Base-by-base conservation (phyloP, 495 filamentous ascomycete genomes). In the Thermothielavioides terrestris region DNA sequence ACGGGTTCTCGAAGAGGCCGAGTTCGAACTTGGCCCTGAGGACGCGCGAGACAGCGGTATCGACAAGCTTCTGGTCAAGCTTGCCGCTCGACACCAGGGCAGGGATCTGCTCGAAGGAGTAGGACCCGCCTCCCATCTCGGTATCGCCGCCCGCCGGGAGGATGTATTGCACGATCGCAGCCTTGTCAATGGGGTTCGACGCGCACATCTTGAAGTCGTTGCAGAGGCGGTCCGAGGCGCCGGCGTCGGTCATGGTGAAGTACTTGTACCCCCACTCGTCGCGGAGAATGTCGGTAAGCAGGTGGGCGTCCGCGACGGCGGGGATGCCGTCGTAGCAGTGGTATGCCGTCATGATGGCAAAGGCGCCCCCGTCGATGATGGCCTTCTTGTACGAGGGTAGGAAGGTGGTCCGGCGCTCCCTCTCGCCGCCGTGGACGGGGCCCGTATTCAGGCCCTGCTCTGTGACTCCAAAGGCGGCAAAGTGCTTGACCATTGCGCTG, bases 71-170 rank as follows among this genome's bases (percentile, higher is more conserved):
- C 17, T 75, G 65, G 32, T 77, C 68, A 6, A 86, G 63, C 43
- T 76, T 77, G 1, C 79, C 77, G 7, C 75, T 73, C 46, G 75
- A 61, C 31, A 85, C 69, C 18, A 86, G 69, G n/a, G 73, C 68
- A 0, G 83, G 78, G 39, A 86, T 85, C 21, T 71, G 76, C 47
- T 77, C 72, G 56, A 79, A 86, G 61, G 81, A 85, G 67, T 76
- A 86, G 17, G 77, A 81, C 25, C 83, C 83, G 42, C 83, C 83
- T 28, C 83, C 83, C 83, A 86, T 86, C 55, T 86, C 83, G n/a
- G 83, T 77, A 50, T 85, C 82, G 40, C 78, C 80, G n/a, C 83
- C 82, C 12, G 83, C 81, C 4, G 76, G 76, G 30, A 86, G 69
- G 6, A 77, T 78, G 64, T 68, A 50, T 2, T 37, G 36, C 17